These are phyloP conservation scores for Evansstolkia leycettana DNA, from an alignment of 495 filamentous ascomycete genomes.

Conservation along the genomic window DNA sequence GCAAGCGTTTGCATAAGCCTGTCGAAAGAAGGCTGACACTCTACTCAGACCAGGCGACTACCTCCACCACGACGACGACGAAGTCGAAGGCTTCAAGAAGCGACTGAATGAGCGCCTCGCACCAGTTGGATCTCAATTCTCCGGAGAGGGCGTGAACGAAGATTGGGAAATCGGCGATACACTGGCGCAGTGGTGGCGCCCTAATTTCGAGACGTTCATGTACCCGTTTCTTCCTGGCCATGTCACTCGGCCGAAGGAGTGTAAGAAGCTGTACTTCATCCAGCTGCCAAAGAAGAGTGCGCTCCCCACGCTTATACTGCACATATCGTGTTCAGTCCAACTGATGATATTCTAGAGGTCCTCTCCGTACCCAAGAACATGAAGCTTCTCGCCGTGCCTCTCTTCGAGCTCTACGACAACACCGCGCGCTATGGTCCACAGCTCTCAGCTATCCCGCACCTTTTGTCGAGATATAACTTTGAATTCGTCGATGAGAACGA, in stretches of 20 bases:
- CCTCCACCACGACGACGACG: conserved; percentile 77
- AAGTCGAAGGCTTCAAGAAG: conserved; percentile 85
- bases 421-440: conserved; percentile 90
- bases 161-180: conserved; percentile 94
- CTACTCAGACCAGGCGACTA: conserved; percentile 77
- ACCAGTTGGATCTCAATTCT: conserved; percentile 77
- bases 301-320: conserved; percentile 26
- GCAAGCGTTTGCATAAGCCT: background rate
- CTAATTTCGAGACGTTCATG: conserved; percentile 99
- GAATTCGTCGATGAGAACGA: conserved; percentile 96
- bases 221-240: conserved; percentile 95
- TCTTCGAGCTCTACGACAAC: conserved; percentile 98
- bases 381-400: conserved; percentile 91
- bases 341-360: conserved; percentile 50
- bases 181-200: conserved; percentile 95
- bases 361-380: conserved; percentile 98
- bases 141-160: conserved; percentile 71
- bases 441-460: conserved; percentile 87
- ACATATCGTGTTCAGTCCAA: no score
- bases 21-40: background rate
- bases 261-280: conserved; percentile 98
- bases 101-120: conserved; percentile 87
- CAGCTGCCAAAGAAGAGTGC: conserved; percentile 83
- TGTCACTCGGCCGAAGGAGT: conserved; percentile 93
- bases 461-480: conserved; percentile 90